phyloP scores from a whole-genome alignment of 805 yeast genomes.

The Ogataea paradorogensis region DNA sequence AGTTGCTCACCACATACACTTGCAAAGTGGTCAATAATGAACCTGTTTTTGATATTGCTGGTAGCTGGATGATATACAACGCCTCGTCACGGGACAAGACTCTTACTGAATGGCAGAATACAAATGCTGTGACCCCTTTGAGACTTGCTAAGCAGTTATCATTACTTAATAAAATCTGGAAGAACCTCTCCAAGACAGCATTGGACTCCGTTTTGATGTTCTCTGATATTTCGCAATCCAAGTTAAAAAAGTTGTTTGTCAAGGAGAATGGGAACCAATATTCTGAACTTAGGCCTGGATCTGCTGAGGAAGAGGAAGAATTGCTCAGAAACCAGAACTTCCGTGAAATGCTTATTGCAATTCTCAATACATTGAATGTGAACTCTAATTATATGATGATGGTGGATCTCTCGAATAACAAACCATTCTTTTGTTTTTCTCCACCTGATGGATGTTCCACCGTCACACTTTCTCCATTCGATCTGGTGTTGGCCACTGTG shows the following conservation, averaged over 20 bases:
- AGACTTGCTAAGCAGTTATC: conserved; percentile 46
- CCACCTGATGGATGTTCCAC: conserved; percentile 63
- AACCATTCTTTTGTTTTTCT: conserved; percentile 42
- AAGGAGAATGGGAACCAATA: conserved; percentile 1
- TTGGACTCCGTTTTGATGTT: conserved; percentile 39
- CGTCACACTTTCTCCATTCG: conserved; percentile 60
- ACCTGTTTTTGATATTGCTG: conserved; percentile 49
- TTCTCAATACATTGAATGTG: conserved; percentile 29
- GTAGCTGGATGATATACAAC: conserved; percentile 47
- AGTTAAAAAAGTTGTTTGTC: conserved; percentile 39
- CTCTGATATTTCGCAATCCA: conserved; percentile 47
- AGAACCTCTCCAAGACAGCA: conserved; percentile 49
- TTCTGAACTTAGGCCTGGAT: not conserved
- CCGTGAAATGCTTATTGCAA: conserved; percentile 26
- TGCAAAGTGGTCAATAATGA: conserved; percentile 29
- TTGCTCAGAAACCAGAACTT: conserved; percentile 21
- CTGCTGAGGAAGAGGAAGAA: conserved; percentile 15
- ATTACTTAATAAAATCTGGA: conserved; percentile 45
- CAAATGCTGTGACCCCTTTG: conserved; percentile 40
- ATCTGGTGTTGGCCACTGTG: conserved; percentile 51
- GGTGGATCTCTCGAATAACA: conserved; percentile 44
- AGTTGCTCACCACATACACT: not conserved
- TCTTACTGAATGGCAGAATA: conserved; percentile 17
- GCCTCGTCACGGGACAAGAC: conserved; percentile 39
- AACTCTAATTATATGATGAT: conserved; percentile 39